phyloP scores from a whole-genome alignment of 495 filamentous ascomycete genomes.

The Bombardia bombarda region DNA sequence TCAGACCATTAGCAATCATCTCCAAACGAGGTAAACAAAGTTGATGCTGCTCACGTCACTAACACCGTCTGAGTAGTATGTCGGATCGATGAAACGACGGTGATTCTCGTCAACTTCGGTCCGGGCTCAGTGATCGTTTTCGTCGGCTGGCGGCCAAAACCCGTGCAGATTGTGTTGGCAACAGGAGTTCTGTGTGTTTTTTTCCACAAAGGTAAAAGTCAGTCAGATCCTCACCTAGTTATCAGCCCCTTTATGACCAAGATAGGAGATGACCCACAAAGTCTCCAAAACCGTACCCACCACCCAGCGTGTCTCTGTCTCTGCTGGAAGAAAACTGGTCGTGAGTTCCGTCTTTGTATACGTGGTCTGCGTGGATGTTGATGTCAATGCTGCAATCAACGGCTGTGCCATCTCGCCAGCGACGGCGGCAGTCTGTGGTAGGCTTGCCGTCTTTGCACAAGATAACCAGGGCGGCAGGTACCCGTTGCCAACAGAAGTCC shows the following conservation, averaged over 20 bases:
- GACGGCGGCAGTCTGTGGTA: background rate
- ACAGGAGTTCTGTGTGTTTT: background rate
- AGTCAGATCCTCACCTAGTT: no score
- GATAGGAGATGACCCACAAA: no score
- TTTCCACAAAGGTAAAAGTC: background rate
- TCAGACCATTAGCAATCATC: background rate
- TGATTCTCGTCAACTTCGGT: constrained; percentile 5
- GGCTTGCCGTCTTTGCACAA: background rate
- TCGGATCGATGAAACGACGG: constrained; percentile 1
- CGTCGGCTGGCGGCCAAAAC: background rate
- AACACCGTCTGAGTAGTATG: constrained; percentile 4
- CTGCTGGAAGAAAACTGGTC: constrained; percentile 1
- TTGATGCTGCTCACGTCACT: background rate
- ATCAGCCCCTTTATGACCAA: no score
- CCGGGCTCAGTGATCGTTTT: constrained; percentile 2
- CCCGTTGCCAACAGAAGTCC: background rate
- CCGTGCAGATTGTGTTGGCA: background rate
- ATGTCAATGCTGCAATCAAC: constrained; percentile 5
- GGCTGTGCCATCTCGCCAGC: no score
- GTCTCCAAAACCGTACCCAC: no score
- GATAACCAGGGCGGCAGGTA: constrained; percentile 3
- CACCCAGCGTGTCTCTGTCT: constrained; percentile 10
- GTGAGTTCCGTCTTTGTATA: constrained; percentile 6
- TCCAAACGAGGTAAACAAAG: background rate
- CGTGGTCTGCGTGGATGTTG: constrained; percentile 10